phyloP scores from a whole-genome alignment of 2,329 filamentous ascomycete genomes.

The Bipolaris cookei region DNA sequence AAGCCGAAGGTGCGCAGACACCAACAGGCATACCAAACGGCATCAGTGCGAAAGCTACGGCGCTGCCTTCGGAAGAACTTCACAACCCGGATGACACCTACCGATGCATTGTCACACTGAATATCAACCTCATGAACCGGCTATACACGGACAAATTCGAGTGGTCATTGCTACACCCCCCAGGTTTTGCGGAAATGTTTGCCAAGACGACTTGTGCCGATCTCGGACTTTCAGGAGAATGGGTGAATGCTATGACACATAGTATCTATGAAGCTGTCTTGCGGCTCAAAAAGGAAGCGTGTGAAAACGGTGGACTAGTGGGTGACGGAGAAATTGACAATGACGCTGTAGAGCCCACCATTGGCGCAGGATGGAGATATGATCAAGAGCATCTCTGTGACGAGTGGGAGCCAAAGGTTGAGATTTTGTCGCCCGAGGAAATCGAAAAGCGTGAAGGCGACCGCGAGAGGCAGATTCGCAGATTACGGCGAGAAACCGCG shows the following conservation, averaged over 20 bases:
- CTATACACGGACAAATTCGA: constrained; percentile 98
- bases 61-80: constrained; percentile 70
- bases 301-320: constrained; percentile 86
- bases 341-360: constrained; percentile 74
- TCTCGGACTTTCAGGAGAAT: constrained; percentile 86
- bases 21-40: constrained; percentile 58
- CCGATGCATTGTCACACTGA: constrained; percentile 87
- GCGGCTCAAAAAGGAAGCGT: constrained; percentile 93
- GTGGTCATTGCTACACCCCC: constrained; percentile 92
- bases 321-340: constrained; percentile 81
- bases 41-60: constrained; percentile 73
- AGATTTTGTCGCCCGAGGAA: constrained; percentile 83
- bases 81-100: constrained; percentile 94
- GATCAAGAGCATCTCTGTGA: constrained; percentile 83
- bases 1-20: constrained; percentile 52
- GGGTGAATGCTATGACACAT: constrained; percentile 92
- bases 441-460: constrained; percentile 97
- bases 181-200: constrained; percentile 89
- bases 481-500: constrained; percentile 87
- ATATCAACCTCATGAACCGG: constrained; percentile 87
- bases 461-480: constrained; percentile 85
- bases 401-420: constrained; percentile 60
- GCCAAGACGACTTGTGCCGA: constrained; percentile 93
- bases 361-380: constrained; percentile 94
- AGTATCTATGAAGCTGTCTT: constrained; percentile 96